These are phyloP conservation scores for Quercus ilex DNA, from an alignment of 306 rosid species.

Conservation along the genomic window DNA sequence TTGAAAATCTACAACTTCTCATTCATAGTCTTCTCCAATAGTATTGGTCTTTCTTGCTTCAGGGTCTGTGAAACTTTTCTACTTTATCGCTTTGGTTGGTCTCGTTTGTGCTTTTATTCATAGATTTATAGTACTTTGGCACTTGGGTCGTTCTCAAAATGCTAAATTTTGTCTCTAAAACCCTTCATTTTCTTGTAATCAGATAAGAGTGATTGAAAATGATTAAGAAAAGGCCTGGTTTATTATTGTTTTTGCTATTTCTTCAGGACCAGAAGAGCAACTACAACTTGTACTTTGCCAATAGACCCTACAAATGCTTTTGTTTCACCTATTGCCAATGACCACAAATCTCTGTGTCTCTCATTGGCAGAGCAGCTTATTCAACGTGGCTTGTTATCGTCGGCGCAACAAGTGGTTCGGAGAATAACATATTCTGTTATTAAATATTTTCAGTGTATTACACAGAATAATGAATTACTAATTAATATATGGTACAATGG, in stretches of 20 bases:
- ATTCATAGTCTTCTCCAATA: neutral
- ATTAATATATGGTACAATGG: no score
- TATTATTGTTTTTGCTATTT: constrained; percentile 1
- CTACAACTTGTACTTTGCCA: constrained; percentile 27
- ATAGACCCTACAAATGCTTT: constrained; percentile 8
- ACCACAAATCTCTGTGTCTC: constrained; percentile 27
- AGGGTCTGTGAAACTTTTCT: neutral
- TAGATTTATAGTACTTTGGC: neutral
- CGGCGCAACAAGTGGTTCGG: constrained; percentile 31
- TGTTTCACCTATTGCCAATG: constrained; percentile 2
- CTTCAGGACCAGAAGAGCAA: constrained; percentile 21
- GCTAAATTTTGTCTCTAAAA: neutral
- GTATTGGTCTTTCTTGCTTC: neutral
- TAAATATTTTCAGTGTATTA: no score
- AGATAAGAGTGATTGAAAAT: constrained; percentile 2
- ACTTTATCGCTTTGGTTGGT: neutral
- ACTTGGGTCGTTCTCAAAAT: neutral
- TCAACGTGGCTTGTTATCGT: constrained; percentile 25
- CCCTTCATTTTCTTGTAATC: neutral
- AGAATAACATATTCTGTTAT: constrained; percentile 6
- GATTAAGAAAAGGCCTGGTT: constrained; percentile 19
- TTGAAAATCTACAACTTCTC: neutral
- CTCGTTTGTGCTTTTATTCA: neutral
- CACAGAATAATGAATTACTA: no score
- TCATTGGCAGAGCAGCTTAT: constrained; percentile 32